Evolutionary conservation across 495 filamentous ascomycete genomes (phyloP), one percentile per base, ranked within the genome.

Genomic region (Penicillium riverlandense): DNA sequence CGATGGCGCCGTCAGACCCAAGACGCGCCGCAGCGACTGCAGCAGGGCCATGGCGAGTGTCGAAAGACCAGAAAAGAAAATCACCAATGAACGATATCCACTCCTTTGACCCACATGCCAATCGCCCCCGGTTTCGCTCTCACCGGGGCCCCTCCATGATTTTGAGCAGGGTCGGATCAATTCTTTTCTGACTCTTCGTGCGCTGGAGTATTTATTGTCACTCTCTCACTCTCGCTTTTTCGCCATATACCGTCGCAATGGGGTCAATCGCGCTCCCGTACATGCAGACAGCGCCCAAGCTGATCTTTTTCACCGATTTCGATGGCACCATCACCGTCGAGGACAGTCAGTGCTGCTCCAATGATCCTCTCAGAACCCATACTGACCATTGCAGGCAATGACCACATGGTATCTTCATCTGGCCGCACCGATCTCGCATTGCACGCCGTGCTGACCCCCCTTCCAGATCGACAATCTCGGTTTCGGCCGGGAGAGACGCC

Each of bases 241-340:
- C 14, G 22, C 22, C 22, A 22, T 16, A 31, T 29, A 44, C 38
- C 40, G 41, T 32, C 39, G 59, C 37, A 44, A 72, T 72, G 67
- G 58, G 56, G 9, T 59, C 69, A n/a, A 57, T 46, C 33, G 50
- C 44, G 34, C 67, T 72, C 13, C 66, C 67, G 4, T 70, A 70
- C 43, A 62, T 90, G 66, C 68, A 72, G 51, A 84, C 79, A 11
- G 76, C 77, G 52, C 85, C 85, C 29, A 85, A 88, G 62, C 82
- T 83, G 71, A 92, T 97, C 65, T 95, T 97, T 74, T 97, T 96
- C 72, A 91, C 90, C 34, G 91, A 97, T 65, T 97, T 97, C 51
- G 91, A 97, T 58, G 91, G 91, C 41, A 96, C 92, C 29, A 92
- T 97, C 55, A 96, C 90, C 29, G 70, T 86, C 44, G 77, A 85